Evolutionary conservation across 2,329 filamentous ascomycete species (phyloP), one percentile per base, ranked within the genome.

Genomic region (Madurella fahalii): DNA sequence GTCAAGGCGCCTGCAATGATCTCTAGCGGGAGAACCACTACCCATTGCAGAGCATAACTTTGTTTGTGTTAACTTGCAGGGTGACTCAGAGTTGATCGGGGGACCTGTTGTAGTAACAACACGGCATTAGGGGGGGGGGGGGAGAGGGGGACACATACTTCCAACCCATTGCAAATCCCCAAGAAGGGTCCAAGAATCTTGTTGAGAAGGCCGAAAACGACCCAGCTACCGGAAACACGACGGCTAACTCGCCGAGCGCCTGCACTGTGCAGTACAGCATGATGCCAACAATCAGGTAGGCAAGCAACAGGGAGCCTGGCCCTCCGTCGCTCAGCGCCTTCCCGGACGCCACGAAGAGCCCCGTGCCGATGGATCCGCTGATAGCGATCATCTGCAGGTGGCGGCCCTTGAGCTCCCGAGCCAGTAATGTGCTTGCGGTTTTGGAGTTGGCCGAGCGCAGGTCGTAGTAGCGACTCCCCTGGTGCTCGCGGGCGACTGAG

Each of bases 311-410:
- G 0, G 89, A 89, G 1, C 87, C 90, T 7, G 90, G 90, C 2
- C 90, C 90, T 61, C 90, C 90, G 15, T 77, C 75, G 45, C 82
- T 77, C 55, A 95, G 74, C n/a, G 89, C 84, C 58, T 75, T 77
- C 46, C 89, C 90, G 0, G 89, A 93, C 30, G 89, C 87, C 39
- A 96, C 89, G 68, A 96, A 96, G 5, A 96, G 77, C 59, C 92
- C 91, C n/a, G 88, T 93, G 54, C 88, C 89, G 65, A 96, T 96
- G 12, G 89, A 94, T 44, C 92, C 92, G 64, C 91, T 90, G 63
- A 96, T 95, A 18, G 93, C 63, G 42, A 65, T 65, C 63, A 65
- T 65, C 52, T 96, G 92, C 69, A 96, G 70, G 74, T 97, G 93
- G 40, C 91, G 80, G 13, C 85, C 84, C 72, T 95, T 94, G 9